Evolutionary conservation across 306 rosid genomes (phyloP).

Genomic region (Erythrophleum fordii): DNA sequence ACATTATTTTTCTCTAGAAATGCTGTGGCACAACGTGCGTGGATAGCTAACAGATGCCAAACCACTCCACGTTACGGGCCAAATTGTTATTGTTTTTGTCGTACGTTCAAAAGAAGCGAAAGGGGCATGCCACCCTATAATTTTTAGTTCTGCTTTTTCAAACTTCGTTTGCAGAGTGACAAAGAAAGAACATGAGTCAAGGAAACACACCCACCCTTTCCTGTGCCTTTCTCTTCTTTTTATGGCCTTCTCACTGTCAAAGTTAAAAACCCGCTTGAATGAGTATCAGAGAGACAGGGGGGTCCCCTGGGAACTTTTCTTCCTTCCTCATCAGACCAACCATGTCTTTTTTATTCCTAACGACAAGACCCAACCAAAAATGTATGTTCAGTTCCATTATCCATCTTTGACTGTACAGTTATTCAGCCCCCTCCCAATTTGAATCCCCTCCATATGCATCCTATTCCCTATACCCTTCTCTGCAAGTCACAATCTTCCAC

Average conservation of each 20-base stretch:
- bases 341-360: slow-evolving; percentile 31
- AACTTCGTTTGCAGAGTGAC: slow-evolving; percentile 40
- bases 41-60: slow-evolving; percentile 32
- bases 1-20: slow-evolving; percentile 34
- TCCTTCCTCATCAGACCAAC: slow-evolving; percentile 48
- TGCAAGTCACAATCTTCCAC: slow-evolving; percentile 44
- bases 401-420: slow-evolving; percentile 58
- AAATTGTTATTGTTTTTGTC: slow-evolving; percentile 44
- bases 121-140: slow-evolving; percentile 41
- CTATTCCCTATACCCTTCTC: slow-evolving; percentile 50
- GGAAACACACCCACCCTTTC: slow-evolving; percentile 45
- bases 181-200: slow-evolving; percentile 54
- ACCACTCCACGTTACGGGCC: slow-evolving; percentile 32
- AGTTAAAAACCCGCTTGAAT: slow-evolving; percentile 52
- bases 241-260: slow-evolving; percentile 50
- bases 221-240: slow-evolving; percentile 57
- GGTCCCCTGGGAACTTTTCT: slow-evolving; percentile 47
- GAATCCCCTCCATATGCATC: slow-evolving; percentile 35
- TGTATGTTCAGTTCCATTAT: slow-evolving; percentile 43
- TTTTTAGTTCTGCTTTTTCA: slow-evolving; percentile 42
- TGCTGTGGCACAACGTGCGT: slow-evolving; percentile 34
- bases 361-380: slow-evolving; percentile 36
- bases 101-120: slow-evolving; percentile 50
- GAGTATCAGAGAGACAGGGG: slow-evolving; percentile 29
- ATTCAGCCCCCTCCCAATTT: slow-evolving; percentile 38